Conservation (phyloP, 2,329 filamentous ascomycete genomes). For the Pseudogymnoascus sp. region DNA sequence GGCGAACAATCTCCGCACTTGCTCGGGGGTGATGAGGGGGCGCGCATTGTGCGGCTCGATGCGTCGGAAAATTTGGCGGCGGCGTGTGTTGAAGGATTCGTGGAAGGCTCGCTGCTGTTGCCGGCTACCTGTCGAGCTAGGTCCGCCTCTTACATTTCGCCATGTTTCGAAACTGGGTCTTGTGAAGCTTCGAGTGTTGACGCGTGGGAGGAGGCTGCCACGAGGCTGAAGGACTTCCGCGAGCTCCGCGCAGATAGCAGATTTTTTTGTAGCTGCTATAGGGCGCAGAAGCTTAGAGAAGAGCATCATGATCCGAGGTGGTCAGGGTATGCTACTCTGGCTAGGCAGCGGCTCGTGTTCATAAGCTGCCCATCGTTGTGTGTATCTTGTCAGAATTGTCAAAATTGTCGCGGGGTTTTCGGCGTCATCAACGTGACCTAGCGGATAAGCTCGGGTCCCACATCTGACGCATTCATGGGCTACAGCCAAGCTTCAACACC, state of each 20-base stretch:
- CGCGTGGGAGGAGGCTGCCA: neutral
- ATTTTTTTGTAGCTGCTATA: neutral
- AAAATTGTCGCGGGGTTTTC: neutral
- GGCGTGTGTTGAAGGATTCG: neutral
- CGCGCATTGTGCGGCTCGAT: constrained; percentile 20
- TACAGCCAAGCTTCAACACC: neutral
- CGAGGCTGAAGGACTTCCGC: neutral
- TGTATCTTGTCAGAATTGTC: neutral
- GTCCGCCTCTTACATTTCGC: neutral
- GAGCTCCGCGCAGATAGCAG: neutral
- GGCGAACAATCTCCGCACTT: constrained; percentile 31
- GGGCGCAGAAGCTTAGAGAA: neutral
- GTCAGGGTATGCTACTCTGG: neutral
- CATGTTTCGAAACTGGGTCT: neutral
- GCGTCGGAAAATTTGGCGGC: neutral
- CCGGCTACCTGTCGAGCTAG: neutral
- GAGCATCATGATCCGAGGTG: neutral
- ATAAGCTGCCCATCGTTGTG: neutral
- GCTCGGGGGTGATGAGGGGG: constrained; percentile 36
- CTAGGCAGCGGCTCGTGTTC: neutral
- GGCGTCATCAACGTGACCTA: neutral
- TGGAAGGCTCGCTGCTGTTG: neutral
- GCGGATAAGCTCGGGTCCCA: neutral
- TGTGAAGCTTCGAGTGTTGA: neutral
- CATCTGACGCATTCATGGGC: neutral